These are phyloP conservation scores for Saccharum spontaneum DNA, from an alignment of 176 grass and related monocot genomes.

Conservation along the genomic window DNA sequence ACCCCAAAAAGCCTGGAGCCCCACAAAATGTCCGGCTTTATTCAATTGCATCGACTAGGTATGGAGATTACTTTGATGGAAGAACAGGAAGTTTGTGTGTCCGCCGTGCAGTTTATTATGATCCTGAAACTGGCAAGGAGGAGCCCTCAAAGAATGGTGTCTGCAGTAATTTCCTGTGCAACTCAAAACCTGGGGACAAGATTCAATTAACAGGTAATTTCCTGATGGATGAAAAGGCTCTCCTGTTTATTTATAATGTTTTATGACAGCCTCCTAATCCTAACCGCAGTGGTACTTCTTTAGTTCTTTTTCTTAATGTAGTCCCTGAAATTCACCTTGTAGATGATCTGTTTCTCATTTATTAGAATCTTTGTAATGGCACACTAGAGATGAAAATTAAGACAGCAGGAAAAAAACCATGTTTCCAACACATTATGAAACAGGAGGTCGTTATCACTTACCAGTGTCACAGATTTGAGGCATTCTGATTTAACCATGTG, in stretches of 20 bases:
- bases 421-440: not conserved
- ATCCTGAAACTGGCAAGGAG: slow-evolving; percentile 88
- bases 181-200: slow-evolving; percentile 94
- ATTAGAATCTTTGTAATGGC: not conserved
- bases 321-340: not conserved
- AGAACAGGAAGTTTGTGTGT: slow-evolving; percentile 81
- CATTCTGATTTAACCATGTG: not conserved
- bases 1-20: slow-evolving; percentile 87
- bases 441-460: not conserved
- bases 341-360: slow-evolving; percentile 16
- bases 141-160: slow-evolving; percentile 82
- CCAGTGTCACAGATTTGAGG: not conserved
- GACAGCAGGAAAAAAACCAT: not conserved
- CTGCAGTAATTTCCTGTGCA: slow-evolving; percentile 97
- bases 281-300: not conserved
- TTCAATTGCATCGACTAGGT: slow-evolving; percentile 87
- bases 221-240: not conserved
- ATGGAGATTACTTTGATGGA: slow-evolving; percentile 87
- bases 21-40: slow-evolving; percentile 93
- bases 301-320: not conserved
- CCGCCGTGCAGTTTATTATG: slow-evolving; percentile 78
- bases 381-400: not conserved
- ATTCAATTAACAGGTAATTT: slow-evolving; percentile 75
- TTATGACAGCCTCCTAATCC: not conserved
- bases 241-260: not conserved